phyloP scores from a whole-genome alignment of 345 rosid species.

The Draba incana region DNA sequence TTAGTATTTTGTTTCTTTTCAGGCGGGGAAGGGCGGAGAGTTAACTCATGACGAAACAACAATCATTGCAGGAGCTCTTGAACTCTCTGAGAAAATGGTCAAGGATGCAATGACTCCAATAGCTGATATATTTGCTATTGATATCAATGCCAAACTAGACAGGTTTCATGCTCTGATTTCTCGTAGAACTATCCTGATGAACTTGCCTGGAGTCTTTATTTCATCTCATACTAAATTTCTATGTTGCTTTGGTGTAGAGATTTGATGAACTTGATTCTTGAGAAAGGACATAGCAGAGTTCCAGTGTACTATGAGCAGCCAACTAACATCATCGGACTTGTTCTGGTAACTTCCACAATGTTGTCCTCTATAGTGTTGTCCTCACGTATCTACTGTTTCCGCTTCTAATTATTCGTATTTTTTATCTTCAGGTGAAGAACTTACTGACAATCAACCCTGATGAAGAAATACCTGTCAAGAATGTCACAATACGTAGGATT shows the following conservation, averaged over 20 bases:
- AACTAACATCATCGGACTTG: slow-evolving; percentile 87
- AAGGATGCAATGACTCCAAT: slow-evolving; percentile 93
- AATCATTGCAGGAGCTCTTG: slow-evolving; percentile 98
- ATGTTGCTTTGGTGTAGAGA: slow-evolving; percentile 51
- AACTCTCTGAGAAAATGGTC: slow-evolving; percentile 83
- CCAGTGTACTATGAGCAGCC: slow-evolving; percentile 93
- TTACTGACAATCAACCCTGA: slow-evolving; percentile 81
- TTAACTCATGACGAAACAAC: slow-evolving; percentile 97
- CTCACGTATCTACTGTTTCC: neutral
- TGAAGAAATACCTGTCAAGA: slow-evolving; percentile 79
- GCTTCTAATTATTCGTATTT: slow-evolving; percentile 3
- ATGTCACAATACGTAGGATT: slow-evolving; percentile 82
- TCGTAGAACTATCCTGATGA: slow-evolving; percentile 5
- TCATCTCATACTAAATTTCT: slow-evolving; percentile 5
- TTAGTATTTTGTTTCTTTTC: slow-evolving; percentile 23
- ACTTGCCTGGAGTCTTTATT: slow-evolving; percentile 14
- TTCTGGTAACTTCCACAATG: slow-evolving; percentile 56
- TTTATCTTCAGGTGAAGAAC: slow-evolving; percentile 67
- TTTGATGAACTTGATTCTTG: slow-evolving; percentile 78
- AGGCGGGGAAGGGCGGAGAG: slow-evolving; percentile 99
- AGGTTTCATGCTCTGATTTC: slow-evolving; percentile 49
- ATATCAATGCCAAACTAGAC: slow-evolving; percentile 82
- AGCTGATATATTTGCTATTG: slow-evolving; percentile 75
- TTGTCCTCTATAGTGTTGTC: neutral
- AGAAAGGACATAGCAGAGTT: slow-evolving; percentile 98